A percentile compares a stretch with the other conserved stretches of the same genome.
These are phyloP conservation scores for Pseudocercospora crystallina DNA, from an alignment of 2,329 filamentous ascomycete genomes.

Conservation along the genomic window DNA sequence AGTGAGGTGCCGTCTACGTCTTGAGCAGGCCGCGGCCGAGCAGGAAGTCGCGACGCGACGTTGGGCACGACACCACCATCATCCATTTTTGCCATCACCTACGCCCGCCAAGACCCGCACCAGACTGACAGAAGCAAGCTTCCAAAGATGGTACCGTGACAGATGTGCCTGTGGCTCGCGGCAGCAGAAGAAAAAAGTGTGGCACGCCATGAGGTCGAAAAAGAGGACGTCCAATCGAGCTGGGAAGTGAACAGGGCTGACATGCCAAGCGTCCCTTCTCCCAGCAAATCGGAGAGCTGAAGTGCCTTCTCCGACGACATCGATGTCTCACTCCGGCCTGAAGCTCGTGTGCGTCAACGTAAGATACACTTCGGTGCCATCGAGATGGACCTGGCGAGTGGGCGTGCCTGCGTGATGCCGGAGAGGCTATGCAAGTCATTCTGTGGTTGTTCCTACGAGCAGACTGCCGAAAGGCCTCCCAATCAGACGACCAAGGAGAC, in stretches of 20 bases:
- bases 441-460: constrained; percentile 8
- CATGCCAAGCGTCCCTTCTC: no score
- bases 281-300: no score
- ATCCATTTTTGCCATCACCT: not conserved
- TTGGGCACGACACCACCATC: not conserved
- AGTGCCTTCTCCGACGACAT: not conserved
- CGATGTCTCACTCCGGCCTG: constrained; percentile 4
- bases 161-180: constrained; percentile 1
- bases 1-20: no score
- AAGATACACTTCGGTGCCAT: no score
- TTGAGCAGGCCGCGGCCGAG: no score
- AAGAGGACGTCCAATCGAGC: constrained; percentile 5
- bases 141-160: constrained; percentile 2
- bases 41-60: constrained; percentile 2
- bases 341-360: no score
- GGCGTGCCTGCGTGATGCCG: constrained; percentile 12
- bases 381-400: not conserved
- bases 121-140: constrained; percentile 3
- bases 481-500: constrained; percentile 1
- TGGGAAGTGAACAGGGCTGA: no score
- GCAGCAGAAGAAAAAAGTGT: constrained; percentile 2
- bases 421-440: constrained; percentile 21
- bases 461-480: constrained; percentile 5
- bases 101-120: not conserved
- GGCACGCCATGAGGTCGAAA: constrained; percentile 15